Conservation (phyloP, 2,329 filamentous ascomycete genomes). For the Cyphellophora europaea region DNA sequence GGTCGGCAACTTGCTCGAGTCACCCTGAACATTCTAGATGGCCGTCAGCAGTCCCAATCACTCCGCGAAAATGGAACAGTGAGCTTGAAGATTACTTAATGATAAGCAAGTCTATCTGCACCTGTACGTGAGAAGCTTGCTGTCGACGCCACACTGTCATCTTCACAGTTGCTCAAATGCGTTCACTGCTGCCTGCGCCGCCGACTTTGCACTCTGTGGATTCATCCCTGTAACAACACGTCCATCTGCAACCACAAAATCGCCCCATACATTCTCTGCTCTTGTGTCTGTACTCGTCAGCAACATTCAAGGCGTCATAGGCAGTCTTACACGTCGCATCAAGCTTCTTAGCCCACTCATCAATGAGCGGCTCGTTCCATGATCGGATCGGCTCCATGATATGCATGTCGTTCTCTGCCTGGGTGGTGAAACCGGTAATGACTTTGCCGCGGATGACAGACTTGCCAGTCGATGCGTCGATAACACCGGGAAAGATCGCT, state of each 20-base stretch:
- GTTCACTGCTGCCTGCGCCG: slow-evolving; percentile 28
- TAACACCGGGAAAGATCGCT: slow-evolving; percentile 28
- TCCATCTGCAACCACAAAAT: slow-evolving; percentile 26
- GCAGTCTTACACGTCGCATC: slow-evolving; percentile 24
- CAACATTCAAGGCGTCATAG: neutral
- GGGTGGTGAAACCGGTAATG: slow-evolving; percentile 32
- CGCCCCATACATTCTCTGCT: slow-evolving; percentile 24
- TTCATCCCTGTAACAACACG: slow-evolving; percentile 34
- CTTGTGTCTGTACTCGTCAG: slow-evolving; percentile 16
- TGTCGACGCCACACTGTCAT: too few relatives aligned
- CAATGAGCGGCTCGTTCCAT: slow-evolving; percentile 26
- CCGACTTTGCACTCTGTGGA: slow-evolving; percentile 30
- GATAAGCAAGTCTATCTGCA: too few relatives aligned
- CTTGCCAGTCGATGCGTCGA: slow-evolving; percentile 24
- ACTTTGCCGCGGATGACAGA: slow-evolving; percentile 29
- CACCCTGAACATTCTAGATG: too few relatives aligned
- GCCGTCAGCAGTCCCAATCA: too few relatives aligned
- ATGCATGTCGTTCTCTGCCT: slow-evolving; percentile 27
- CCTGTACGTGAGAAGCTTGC: too few relatives aligned
- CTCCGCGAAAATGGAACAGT: too few relatives aligned
- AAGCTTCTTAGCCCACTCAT: slow-evolving; percentile 23
- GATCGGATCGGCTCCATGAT: slow-evolving; percentile 23
- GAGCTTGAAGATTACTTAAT: too few relatives aligned
- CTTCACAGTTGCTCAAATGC: slow-evolving; percentile 28
- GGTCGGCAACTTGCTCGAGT: too few relatives aligned